Base-by-base conservation (phyloP, 495 filamentous ascomycete species). In the Penicillium goetzii region DNA sequence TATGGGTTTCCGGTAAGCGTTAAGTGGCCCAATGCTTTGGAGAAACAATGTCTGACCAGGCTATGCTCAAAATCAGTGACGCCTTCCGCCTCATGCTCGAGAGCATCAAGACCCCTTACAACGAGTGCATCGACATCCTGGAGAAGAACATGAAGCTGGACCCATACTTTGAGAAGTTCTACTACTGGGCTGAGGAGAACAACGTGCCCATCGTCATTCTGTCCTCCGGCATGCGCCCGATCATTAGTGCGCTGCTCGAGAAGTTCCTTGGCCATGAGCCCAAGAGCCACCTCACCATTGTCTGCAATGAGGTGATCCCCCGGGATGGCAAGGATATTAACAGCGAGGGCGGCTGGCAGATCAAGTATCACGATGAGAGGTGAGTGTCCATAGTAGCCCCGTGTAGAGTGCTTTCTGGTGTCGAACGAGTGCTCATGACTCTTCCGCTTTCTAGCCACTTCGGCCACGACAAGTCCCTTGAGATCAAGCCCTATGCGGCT, bases 181-280 rank as follows among this genome's bases (percentile, higher is more conserved):
- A 91, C 76, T 68, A 86, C 64, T 98, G 92, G 92, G 83, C 88
- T 14, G 79, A 84, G 57, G 81, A 83, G 56, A 88, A 94, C 71
- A 92, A 95, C 67, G 87, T 98, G 26, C 94, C 95, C 25, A 90
- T 97, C 62, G 93, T 98, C 33, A 89, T 98, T 4, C 78, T 98
- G 19, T 94, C 90, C 45, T 89, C 88, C 15, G 94, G 94, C 47
- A 98, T 98, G 95, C 83, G 85, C 56, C 95, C 95, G 15, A 88
- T 98, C 68, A 97, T 98, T 76, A 82, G 88, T 40, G 90, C 91
- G 5, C 79, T 98, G 49, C 82, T 98, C 36, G 84, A 89, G 53
- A 83, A 90, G 47, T 82, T 96, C 23, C 80, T 98, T 9, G 94
- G 94, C 5, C 81, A 70, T 83, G 90, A 62, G 85, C 86, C 58